Base-by-base conservation (phyloP, 306 rosid species). In the Prunus fruticosa region DNA sequence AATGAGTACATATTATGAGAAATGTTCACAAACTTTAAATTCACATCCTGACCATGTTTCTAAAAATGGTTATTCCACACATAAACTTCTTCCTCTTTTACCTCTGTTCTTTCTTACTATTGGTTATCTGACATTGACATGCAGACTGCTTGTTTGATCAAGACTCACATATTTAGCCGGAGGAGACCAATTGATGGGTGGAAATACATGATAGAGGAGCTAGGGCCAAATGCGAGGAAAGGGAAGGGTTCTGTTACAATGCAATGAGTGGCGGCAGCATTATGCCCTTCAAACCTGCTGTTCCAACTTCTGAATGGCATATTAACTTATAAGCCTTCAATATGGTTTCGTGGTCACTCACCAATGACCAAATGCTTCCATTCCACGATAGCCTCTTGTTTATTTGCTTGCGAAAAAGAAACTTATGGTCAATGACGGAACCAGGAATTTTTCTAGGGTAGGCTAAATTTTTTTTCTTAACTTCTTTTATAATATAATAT, bases 121-220 rank as follows among this genome's bases (percentile, higher is more conserved):
- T 62, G 65, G 66, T 78, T 27, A 49, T 57, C 41, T 74, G 65
- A 22, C 57, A 46, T 50, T 63, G 73, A 41, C 67, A 23, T 78
- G 87, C 97, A 95, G 97, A 95, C 90, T 65, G 96, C 98, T 75
- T 92, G 98, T 88, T 95, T 92, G 66, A 90, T 92, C 88, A 92
- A 95, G 89, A 88, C 95, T 46, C 96, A 90, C 82, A 90, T 95
- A 83, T 95, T 95, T 80, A 92, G 97, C 82, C 79, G 98, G 77
- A 85, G 96, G 81, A 86, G 98, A 81, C 97, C 98, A 27, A 87
- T 92, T 23, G 97, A 95, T 76, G 98, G 97, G 53, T 92, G 98
- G 97, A 95, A 89, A 83, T 92, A 95, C 89, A 90, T 95, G 97
- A 92, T 92, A 78, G 98, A 92, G 88, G 92, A 89, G 79, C 85